Percentiles rank a stretch among this genome's conserved stretches.
These are phyloP conservation scores for Thalia dealbata DNA, from an alignment of 176 grass and related monocot genomes.

Conservation along the genomic window DNA sequence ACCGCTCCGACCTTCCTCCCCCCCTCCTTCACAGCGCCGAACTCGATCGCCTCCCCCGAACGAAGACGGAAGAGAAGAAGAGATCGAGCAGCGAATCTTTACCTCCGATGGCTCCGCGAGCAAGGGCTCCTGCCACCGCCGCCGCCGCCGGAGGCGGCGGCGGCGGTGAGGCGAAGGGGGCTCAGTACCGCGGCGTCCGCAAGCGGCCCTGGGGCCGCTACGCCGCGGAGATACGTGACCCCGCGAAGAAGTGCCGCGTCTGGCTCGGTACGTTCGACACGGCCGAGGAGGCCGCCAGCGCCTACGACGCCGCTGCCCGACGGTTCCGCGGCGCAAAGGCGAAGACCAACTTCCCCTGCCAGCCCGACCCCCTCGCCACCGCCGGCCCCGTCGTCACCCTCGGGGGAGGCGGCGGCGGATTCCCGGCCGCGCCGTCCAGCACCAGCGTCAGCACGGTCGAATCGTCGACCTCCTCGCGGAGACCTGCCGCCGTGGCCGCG, in stretches of 20 bases:
- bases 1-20: background rate
- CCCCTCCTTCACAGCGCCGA: background rate
- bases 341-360: constrained; percentile 66
- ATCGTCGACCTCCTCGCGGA: background rate
- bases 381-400: background rate
- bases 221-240: constrained; percentile 92
- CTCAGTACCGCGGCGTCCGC: constrained; percentile 12
- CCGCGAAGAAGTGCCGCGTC: constrained; percentile 84
- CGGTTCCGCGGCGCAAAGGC: constrained; percentile 83
- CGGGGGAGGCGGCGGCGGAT: background rate
- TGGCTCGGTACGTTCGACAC: constrained; percentile 97
- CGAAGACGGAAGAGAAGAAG: background rate
- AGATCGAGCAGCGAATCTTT: background rate
- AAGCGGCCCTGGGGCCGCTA: constrained; percentile 85
- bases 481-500: background rate
- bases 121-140: background rate
- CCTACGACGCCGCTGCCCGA: constrained; percentile 72
- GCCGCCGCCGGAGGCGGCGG: background rate
- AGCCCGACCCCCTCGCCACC: background rate
- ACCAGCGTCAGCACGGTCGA: constrained; percentile 10
- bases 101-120: background rate
- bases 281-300: constrained; percentile 68
- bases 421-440: background rate
- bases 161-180: background rate
- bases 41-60: background rate